These are phyloP conservation scores for Pseudogymnoascus sp. DNA, from an alignment of 2,329 filamentous ascomycete species.

Conservation along the genomic window DNA sequence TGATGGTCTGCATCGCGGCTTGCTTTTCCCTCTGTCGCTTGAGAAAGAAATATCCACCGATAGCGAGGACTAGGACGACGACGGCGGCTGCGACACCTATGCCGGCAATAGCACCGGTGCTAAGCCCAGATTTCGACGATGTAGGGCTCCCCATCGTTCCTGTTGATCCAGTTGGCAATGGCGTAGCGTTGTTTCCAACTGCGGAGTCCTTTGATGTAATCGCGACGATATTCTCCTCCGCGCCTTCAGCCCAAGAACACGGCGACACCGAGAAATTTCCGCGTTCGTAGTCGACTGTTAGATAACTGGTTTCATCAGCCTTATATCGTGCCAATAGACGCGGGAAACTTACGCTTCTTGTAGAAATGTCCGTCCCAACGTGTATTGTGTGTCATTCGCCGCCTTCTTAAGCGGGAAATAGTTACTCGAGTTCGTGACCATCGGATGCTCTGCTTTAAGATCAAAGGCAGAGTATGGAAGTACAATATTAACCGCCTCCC, in stretches of 20 bases:
- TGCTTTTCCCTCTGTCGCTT: not conserved
- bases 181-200: not conserved
- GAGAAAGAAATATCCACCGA: not conserved
- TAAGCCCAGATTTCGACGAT: not conserved
- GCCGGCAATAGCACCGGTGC: not conserved
- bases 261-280: constrained; percentile 34
- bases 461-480: constrained; percentile 30
- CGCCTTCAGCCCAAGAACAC: constrained; percentile 31
- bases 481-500: constrained; percentile 24
- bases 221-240: constrained; percentile 19
- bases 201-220: constrained; percentile 22
- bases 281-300: constrained; percentile 36
- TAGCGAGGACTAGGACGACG: not conserved
- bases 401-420: constrained; percentile 29
- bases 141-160: too few species aligned
- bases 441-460: constrained; percentile 23
- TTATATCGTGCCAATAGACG: not conserved
- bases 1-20: not conserved
- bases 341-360: constrained; percentile 27
- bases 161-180: not conserved
- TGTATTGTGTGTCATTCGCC: constrained; percentile 25
- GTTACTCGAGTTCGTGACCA: constrained; percentile 18
- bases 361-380: constrained; percentile 29
- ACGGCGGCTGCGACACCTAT: not conserved
- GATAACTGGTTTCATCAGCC: constrained; percentile 21